phyloP scores from a whole-genome alignment of 345 rosid species.

The Moricandia arvensis region DNA sequence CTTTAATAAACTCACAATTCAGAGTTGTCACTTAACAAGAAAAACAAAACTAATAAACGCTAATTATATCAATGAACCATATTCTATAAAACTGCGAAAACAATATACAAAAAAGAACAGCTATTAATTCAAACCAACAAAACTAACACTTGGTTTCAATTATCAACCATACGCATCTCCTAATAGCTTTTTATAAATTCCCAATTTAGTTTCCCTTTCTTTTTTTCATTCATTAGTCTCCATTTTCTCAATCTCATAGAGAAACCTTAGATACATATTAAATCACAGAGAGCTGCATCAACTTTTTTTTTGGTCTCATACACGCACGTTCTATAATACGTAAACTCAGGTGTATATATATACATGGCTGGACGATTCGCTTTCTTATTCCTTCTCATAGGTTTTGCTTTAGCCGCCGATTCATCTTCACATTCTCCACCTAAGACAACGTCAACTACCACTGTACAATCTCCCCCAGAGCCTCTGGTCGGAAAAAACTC shows the following conservation, averaged over 20 bases:
- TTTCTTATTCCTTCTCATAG: conserved; percentile 11
- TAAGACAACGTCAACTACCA: conserved; percentile 6
- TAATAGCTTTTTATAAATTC: conserved; percentile 14
- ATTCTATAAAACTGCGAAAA: conserved; percentile 8
- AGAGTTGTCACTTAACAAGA: conserved; percentile 11
- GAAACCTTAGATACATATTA: not conserved
- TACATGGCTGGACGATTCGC: conserved; percentile 13
- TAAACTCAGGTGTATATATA: too few relatives aligned
- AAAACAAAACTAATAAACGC: not conserved
- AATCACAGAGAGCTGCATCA: not conserved
- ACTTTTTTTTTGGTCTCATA: not conserved
- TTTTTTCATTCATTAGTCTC: not conserved
- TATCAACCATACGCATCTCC: conserved; percentile 6
- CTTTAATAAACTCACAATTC: not conserved
- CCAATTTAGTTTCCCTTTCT: not conserved
- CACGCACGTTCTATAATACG: not conserved
- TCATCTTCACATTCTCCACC: conserved; percentile 25
- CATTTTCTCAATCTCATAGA: not conserved
- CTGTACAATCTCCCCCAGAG: not conserved
- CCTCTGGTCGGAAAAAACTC: not conserved
- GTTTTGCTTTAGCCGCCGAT: conserved; percentile 8
- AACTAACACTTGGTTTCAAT: not conserved
- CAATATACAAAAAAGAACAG: not conserved
- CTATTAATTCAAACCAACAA: not conserved
- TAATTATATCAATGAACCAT: not conserved